These are phyloP conservation scores for Tetracentron sinense DNA, from an alignment of 164 flowering plant genomes.

Conservation along the genomic window DNA sequence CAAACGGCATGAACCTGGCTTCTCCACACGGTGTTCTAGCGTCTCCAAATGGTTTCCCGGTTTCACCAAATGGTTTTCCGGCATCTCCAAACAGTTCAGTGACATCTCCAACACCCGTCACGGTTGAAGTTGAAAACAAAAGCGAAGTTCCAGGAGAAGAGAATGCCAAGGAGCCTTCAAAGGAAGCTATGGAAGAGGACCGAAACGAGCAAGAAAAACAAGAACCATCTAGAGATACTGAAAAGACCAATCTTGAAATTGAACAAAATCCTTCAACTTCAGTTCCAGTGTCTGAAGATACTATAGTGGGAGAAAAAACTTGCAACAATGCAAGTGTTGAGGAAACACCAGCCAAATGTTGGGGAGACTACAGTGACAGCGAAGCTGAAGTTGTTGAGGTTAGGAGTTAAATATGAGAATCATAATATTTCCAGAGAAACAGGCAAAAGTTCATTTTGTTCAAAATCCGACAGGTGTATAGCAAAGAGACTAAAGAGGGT, in stretches of 20 bases:
- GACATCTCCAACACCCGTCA: slow-evolving; percentile 29
- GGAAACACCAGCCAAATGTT: slow-evolving; percentile 49
- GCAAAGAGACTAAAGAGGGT: neutral
- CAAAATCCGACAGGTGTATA: neutral
- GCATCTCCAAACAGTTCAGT: slow-evolving; percentile 27
- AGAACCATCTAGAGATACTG: slow-evolving; percentile 25
- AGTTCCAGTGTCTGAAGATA: slow-evolving; percentile 11
- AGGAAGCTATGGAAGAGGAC: slow-evolving; percentile 13
- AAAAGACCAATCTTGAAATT: slow-evolving; percentile 9
- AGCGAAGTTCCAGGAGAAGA: too few species aligned
- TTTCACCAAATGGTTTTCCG: slow-evolving; percentile 35
- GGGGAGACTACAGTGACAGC: slow-evolving; percentile 84
- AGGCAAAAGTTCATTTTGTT: neutral
- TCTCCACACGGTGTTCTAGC: too few species aligned
- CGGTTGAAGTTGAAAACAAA: slow-evolving; percentile 31
- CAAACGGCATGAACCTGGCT: too few species aligned
- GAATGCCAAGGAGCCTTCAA: slow-evolving; percentile 17
- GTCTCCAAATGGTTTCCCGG: slow-evolving; percentile 40
- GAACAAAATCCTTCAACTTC: slow-evolving; percentile 27
- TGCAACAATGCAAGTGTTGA: slow-evolving; percentile 16
- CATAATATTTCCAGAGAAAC: slow-evolving; percentile 5
- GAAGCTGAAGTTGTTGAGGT: slow-evolving; percentile 62
- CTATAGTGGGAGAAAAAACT: slow-evolving; percentile 21
- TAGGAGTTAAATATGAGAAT: slow-evolving; percentile 24
- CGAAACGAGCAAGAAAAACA: slow-evolving; percentile 15